phyloP scores from a whole-genome alignment of 1,139 yeast species.

The Spathaspora sp. region DNA sequence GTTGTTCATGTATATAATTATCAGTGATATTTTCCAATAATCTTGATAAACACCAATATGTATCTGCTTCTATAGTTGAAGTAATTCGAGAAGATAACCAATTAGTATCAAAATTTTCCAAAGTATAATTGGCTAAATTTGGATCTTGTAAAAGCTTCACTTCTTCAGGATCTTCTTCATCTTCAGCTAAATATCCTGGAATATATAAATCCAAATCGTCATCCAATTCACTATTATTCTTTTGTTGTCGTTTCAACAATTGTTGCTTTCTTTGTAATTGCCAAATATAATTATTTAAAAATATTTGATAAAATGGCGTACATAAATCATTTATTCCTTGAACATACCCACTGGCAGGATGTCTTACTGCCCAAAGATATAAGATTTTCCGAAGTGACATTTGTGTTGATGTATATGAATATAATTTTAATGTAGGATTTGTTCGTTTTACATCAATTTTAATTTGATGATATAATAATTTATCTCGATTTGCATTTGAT shows the following conservation, averaged over 20 bases:
- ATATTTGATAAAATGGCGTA: conserved; percentile 92
- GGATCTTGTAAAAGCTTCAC: conserved; percentile 28
- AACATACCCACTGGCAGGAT: conserved; percentile 98
- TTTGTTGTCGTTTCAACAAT: conserved; percentile 12
- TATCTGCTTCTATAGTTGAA: conserved; percentile 76
- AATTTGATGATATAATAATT: conserved; percentile 91
- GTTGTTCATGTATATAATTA: conserved; percentile 96
- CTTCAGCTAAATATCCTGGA: conserved; percentile 30
- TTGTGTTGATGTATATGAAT: conserved; percentile 70
- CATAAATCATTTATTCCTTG: conserved; percentile 96
- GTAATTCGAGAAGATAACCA: conserved; percentile 51
- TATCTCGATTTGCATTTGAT: conserved; percentile 47
- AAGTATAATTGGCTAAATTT: conserved; percentile 20
- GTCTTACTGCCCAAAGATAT: conserved; percentile 94
- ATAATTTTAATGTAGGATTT: conserved; percentile 78
- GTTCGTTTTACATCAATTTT: conserved; percentile 95
- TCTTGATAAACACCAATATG: conserved; percentile 94
- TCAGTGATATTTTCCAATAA: conserved; percentile 92
- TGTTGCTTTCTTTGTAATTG: conserved; percentile 33
- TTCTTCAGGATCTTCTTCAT: conserved; percentile 28
- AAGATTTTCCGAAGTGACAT: conserved; percentile 74
- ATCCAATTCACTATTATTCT: conserved; percentile 5
- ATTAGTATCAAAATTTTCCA: conserved; percentile 59
- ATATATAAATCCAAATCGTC: conserved; percentile 33
- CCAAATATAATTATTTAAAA: conserved; percentile 67